Evolutionary conservation across 768 basidiomycete species (phyloP).

Genomic region (Termitomyces sp.): DNA sequence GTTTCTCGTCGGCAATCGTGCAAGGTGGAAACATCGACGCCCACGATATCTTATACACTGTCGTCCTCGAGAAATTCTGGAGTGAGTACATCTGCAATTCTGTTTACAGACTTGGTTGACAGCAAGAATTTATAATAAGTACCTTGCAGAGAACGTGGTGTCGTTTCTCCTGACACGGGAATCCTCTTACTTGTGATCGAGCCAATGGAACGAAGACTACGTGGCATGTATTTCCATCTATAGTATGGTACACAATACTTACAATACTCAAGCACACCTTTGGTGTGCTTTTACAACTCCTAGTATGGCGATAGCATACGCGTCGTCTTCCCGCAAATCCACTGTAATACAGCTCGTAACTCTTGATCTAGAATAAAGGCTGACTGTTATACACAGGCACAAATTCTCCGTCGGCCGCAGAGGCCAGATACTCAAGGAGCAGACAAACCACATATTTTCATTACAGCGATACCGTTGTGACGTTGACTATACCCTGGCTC

Average conservation of each 20-base stretch:
- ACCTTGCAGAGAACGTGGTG: conserved; percentile 30
- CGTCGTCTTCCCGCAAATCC: conserved; percentile 47
- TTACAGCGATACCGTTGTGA: conserved; percentile 46
- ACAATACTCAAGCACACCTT: conserved; percentile 44
- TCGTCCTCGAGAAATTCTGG: conserved; percentile 44
- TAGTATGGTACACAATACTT: not conserved
- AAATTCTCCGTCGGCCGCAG: conserved; percentile 36
- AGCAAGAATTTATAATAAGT: conserved; percentile 17
- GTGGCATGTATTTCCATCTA: conserved; percentile 10
- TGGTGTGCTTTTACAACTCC: conserved; percentile 84
- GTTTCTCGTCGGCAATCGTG: conserved; percentile 19
- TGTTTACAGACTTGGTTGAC: conserved; percentile 1
- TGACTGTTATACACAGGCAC: conserved; percentile 21
- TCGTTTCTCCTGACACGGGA: conserved; percentile 50
- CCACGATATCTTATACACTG: conserved; percentile 44
- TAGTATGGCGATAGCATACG: conserved; percentile 77
- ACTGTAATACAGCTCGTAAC: conserved; percentile 37
- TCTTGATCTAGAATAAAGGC: not conserved
- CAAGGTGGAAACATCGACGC: conserved; percentile 34
- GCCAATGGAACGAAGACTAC: conserved; percentile 19
- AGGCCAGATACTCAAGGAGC: conserved; percentile 8
- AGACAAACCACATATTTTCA: conserved; percentile 41
- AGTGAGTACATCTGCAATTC: conserved; percentile 28
- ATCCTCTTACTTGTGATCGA: conserved; percentile 53
- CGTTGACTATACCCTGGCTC: conserved; percentile 5